phyloP scores from a whole-genome alignment of 768 basidiomycete genomes.

The Cystobasidium tubakii region DNA sequence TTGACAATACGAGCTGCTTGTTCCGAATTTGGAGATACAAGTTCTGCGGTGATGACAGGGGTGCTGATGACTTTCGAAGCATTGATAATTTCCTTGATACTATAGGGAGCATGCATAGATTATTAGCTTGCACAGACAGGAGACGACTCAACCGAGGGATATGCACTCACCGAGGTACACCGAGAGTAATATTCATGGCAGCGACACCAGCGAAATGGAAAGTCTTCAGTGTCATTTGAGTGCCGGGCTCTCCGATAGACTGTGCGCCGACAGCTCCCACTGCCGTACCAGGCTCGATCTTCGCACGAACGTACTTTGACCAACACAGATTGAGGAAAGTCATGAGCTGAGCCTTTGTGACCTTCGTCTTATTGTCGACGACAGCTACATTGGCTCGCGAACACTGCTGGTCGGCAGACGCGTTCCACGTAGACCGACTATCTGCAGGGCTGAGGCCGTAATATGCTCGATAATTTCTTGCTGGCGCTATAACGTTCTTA shows the following conservation, averaged over 20 bases:
- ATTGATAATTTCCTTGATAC: conserved; percentile 98
- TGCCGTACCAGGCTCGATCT: conserved; percentile 97
- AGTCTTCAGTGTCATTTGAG: conserved; percentile 98
- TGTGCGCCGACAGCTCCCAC: conserved; percentile 98
- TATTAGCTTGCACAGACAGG: too few species aligned
- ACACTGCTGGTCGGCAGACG: conserved; percentile 57
- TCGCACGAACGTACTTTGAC: conserved; percentile 86
- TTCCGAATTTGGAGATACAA: conserved; percentile 61
- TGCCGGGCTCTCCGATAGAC: conserved; percentile 97
- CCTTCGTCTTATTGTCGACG: conserved; percentile 84
- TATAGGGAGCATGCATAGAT: not conserved
- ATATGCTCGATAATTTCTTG: conserved; percentile 63
- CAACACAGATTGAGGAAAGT: conserved; percentile 80
- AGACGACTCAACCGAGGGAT: too few species aligned
- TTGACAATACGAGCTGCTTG: conserved; percentile 97
- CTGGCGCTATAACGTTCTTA: conserved; percentile 60
- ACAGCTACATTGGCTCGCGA: conserved; percentile 44
- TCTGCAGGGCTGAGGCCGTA: conserved; percentile 80
- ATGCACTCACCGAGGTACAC: conserved; percentile 73
- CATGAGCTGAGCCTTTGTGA: conserved; percentile 71
- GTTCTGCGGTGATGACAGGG: conserved; percentile 93
- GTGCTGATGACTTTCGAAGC: conserved; percentile 96
- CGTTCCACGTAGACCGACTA: conserved; percentile 68
- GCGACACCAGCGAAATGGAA: conserved; percentile 99
- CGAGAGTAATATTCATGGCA: conserved; percentile 98